phyloP scores from a whole-genome alignment of 306 rosid genomes.

The Crotalaria pallida region DNA sequence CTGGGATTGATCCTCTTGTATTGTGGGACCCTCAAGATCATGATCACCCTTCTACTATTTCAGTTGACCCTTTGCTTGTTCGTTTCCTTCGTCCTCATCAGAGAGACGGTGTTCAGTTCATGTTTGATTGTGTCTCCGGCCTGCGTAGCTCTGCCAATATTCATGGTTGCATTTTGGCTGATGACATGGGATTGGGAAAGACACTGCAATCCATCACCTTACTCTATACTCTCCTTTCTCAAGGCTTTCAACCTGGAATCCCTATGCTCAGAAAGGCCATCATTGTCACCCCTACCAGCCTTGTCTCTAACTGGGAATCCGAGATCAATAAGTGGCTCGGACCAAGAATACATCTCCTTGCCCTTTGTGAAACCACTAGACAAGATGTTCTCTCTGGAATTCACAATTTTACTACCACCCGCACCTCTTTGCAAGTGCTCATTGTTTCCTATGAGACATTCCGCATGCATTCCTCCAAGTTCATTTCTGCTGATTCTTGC shows the following conservation, averaged over 20 bases:
- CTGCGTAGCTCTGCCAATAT: too few species aligned
- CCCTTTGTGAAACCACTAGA: conserved; percentile 84
- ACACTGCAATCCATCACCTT: conserved; percentile 94
- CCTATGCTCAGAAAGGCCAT: conserved; percentile 84
- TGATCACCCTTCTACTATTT: conserved; percentile 38
- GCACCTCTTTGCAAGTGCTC: conserved; percentile 66
- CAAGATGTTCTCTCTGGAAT: conserved; percentile 82
- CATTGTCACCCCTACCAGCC: conserved; percentile 97
- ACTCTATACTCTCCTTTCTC: conserved; percentile 79
- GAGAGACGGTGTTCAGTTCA: conserved; percentile 29
- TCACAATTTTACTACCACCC: conserved; percentile 60
- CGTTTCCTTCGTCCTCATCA: conserved; percentile 91
- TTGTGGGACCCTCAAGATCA: conserved; percentile 63
- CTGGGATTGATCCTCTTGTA: conserved; percentile 70
- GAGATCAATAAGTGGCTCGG: conserved; percentile 93
- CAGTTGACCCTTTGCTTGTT: conserved; percentile 80
- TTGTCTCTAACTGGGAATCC: conserved; percentile 97
- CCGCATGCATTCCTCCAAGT: conserved; percentile 82
- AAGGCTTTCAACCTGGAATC: conserved; percentile 87
- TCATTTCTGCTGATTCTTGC: conserved; percentile 66
- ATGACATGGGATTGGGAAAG: conserved; percentile 99
- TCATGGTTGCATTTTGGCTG: conserved; percentile 92
- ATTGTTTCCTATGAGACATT: conserved; percentile 92
- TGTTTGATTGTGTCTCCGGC: too few species aligned
- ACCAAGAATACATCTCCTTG: conserved; percentile 68